Evolutionary conservation across 495 filamentous ascomycete species (phyloP).

Genomic region (Aspergillus bertholletiae): DNA sequence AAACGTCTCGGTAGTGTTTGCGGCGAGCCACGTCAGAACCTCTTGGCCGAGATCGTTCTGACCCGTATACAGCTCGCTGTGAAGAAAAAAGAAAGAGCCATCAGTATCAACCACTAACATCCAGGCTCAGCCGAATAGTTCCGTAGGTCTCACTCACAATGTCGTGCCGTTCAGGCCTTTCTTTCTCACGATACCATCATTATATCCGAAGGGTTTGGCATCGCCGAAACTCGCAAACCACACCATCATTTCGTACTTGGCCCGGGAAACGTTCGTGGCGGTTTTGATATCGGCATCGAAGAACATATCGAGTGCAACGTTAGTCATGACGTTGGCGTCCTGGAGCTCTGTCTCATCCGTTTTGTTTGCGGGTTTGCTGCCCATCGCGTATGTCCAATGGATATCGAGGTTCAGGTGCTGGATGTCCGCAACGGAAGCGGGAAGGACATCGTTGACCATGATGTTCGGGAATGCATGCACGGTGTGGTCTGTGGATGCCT

Average conservation of each 20-base stretch:
- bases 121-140: too few relatives aligned
- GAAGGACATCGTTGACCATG: neutral
- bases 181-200: neutral
- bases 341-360: neutral
- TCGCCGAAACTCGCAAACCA: neutral
- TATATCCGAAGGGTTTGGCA: neutral
- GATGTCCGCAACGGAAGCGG: neutral
- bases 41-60: neutral
- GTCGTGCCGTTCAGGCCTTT: neutral
- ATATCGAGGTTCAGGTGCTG: neutral
- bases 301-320: neutral
- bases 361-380: neutral
- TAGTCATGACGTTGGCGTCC: neutral
- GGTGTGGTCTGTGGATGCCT: neutral
- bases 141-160: neutral
- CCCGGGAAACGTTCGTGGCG: neutral
- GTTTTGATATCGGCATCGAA: neutral
- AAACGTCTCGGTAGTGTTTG: neutral
- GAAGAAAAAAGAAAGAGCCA: too few relatives aligned
- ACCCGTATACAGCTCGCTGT: neutral
- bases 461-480: neutral
- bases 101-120: too few relatives aligned
- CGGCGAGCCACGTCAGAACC: neutral
- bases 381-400: neutral
- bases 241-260: neutral